A percentile compares a stretch with the other conserved stretches of the same genome.
Conservation (phyloP, 2,329 filamentous ascomycete genomes). For the Ascochyta fabae region DNA sequence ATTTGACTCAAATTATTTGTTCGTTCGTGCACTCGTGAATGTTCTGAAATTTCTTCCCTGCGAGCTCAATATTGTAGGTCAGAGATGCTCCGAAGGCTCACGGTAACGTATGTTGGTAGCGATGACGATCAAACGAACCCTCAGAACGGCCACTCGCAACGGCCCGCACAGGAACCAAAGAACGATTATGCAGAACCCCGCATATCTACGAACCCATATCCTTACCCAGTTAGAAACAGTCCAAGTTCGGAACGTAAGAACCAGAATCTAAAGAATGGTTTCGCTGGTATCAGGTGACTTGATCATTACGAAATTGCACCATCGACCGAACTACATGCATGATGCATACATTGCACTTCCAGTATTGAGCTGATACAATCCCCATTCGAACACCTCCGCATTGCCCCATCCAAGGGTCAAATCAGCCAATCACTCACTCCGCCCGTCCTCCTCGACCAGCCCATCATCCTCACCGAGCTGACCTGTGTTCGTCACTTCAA, state of each 20-base stretch:
- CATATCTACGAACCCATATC: neutral
- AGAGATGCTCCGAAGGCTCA: neutral
- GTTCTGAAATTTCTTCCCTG: neutral
- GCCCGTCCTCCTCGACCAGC: neutral
- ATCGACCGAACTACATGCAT: neutral
- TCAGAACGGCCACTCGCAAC: neutral
- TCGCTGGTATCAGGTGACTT: neutral
- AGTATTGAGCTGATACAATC: neutral
- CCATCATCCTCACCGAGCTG: neutral
- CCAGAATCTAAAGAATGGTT: neutral
- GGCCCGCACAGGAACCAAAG: slow-evolving; percentile 1
- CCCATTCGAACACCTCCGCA: neutral
- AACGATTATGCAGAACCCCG: neutral
- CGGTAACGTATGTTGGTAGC: neutral
- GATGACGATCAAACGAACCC: neutral
- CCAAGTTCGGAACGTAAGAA: neutral
- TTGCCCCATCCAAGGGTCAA: neutral
- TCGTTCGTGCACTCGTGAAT: neutral
- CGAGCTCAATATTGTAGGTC: neutral
- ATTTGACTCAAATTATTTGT: neutral
- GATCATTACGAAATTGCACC: neutral
- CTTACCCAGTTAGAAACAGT: neutral
- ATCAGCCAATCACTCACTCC: neutral
- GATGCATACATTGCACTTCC: neutral
- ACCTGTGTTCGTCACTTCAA: no score